Conservation (phyloP, 2,329 filamentous ascomycete species). For the Penicillium fuscoglaucum region DNA sequence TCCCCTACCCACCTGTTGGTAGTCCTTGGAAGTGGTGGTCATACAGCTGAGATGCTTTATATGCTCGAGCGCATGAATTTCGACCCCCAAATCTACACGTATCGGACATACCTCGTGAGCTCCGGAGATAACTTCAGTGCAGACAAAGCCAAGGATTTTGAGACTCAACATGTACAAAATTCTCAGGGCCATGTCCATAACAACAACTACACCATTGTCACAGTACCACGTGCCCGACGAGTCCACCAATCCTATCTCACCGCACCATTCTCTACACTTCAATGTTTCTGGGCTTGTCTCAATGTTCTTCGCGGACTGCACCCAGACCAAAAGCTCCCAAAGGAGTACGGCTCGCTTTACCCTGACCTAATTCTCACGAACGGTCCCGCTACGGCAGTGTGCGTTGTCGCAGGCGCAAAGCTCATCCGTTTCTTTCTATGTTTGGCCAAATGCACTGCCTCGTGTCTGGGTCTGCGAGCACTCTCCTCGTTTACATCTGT, state of each 20-base stretch:
- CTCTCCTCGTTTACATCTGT: not conserved
- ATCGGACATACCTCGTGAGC: conserved; percentile 79
- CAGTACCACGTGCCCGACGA: conserved; percentile 72
- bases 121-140: conserved; percentile 73
- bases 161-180: conserved; percentile 42
- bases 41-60: conserved; percentile 91
- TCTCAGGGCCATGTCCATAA: conserved; percentile 15
- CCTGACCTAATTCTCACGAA: conserved; percentile 83
- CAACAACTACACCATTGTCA: conserved; percentile 58
- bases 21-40: conserved; percentile 88
- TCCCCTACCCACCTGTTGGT: conserved; percentile 65
- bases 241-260: conserved; percentile 80
- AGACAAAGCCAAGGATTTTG: conserved; percentile 63
- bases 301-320: conserved; percentile 52
- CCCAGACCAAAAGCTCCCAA: conserved; percentile 33
- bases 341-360: conserved; percentile 42
- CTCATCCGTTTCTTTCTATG: conserved; percentile 55
- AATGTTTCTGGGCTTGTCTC: conserved; percentile 65
- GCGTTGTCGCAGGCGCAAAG: conserved; percentile 63
- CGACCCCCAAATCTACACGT: conserved; percentile 51
- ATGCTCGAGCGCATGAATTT: conserved; percentile 67
- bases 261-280: conserved; percentile 67
- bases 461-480: conserved; percentile 14
- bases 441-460: conserved; percentile 9
- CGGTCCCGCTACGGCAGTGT: conserved; percentile 83